Evolutionary conservation across 257 asterid genomes (phyloP).

Genomic region (Misopates orontium): DNA sequence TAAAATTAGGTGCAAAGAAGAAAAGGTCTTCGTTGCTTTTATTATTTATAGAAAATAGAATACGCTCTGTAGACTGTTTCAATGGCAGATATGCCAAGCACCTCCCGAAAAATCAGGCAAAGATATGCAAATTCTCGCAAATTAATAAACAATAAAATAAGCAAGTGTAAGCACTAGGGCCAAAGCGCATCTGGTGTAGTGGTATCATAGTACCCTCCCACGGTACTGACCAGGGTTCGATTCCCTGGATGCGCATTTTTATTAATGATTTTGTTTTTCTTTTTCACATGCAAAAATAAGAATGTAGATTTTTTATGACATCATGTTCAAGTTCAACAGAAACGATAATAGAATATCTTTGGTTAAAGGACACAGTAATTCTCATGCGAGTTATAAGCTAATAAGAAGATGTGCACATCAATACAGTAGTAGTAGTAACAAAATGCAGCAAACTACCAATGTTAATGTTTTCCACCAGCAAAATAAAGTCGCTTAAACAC

Average conservation of each 20-base stretch:
- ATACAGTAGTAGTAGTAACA: too few species aligned
- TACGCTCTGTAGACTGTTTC: neutral
- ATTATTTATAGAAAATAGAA: neutral
- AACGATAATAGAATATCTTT: neutral
- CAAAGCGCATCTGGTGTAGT: constrained; percentile 98
- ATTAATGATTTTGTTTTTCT: too few species aligned
- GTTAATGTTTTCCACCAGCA: neutral
- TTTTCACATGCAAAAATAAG: too few species aligned
- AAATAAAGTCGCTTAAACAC: neutral
- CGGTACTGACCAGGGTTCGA: constrained; percentile 99
- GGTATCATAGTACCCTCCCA: constrained; percentile 99
- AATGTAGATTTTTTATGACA: too few species aligned
- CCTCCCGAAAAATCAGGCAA: neutral
- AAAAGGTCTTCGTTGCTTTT: neutral
- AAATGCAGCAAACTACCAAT: neutral
- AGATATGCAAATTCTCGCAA: too few species aligned
- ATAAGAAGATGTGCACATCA: neutral
- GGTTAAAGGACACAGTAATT: neutral
- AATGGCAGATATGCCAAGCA: neutral
- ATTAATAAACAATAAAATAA: too few species aligned
- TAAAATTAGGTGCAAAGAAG: constrained; percentile 22
- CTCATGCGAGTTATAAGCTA: neutral
- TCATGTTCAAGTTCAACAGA: too few species aligned
- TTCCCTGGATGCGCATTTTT: constrained; percentile 94
- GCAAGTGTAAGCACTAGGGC: too few species aligned